These are phyloP conservation scores for Nigrograna mackinnonii DNA, from an alignment of 2,329 filamentous ascomycete genomes.

Conservation along the genomic window DNA sequence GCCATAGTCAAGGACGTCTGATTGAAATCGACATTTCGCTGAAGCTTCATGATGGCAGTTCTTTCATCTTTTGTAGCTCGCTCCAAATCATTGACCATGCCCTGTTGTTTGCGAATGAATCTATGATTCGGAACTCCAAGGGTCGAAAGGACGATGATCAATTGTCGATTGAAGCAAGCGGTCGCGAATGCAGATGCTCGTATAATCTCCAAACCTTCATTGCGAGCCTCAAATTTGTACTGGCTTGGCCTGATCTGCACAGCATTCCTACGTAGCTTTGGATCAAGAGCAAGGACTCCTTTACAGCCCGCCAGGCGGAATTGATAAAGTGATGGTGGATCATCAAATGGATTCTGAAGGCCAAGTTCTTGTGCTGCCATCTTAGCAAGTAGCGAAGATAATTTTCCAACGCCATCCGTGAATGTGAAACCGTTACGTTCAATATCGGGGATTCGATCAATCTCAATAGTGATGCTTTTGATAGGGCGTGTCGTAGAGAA, in stretches of 20 bases:
- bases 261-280: conserved; percentile 66
- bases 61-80: conserved; percentile 68
- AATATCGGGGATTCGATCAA: conserved; percentile 70
- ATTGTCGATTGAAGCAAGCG: conserved; percentile 85
- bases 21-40: conserved; percentile 81
- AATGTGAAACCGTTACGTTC: conserved; percentile 72
- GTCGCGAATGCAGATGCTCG: conserved; percentile 75
- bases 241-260: conserved; percentile 84
- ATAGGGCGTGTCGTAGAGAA: conserved; percentile 90
- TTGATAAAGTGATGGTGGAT: conserved; percentile 81
- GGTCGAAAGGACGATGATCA: conserved; percentile 80
- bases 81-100: conserved; percentile 71
- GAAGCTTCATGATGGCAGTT: conserved; percentile 69
- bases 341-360: conserved; percentile 55
- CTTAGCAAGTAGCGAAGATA: conserved; percentile 76
- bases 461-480: conserved; percentile 56
- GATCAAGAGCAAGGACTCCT: conserved; percentile 79
- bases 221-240: conserved; percentile 76
- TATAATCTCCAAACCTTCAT: conserved; percentile 82
- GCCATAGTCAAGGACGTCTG: conserved; percentile 76
- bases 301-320: conserved; percentile 93
- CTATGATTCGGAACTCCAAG: conserved; percentile 71
- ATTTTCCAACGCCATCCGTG: conserved; percentile 90
- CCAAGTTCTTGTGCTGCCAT: conserved; percentile 74
- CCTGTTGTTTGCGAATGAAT: conserved; percentile 69